Evolutionary conservation across 495 filamentous ascomycete genomes (phyloP).

Genomic region (Astrothelium macrocarpum): DNA sequence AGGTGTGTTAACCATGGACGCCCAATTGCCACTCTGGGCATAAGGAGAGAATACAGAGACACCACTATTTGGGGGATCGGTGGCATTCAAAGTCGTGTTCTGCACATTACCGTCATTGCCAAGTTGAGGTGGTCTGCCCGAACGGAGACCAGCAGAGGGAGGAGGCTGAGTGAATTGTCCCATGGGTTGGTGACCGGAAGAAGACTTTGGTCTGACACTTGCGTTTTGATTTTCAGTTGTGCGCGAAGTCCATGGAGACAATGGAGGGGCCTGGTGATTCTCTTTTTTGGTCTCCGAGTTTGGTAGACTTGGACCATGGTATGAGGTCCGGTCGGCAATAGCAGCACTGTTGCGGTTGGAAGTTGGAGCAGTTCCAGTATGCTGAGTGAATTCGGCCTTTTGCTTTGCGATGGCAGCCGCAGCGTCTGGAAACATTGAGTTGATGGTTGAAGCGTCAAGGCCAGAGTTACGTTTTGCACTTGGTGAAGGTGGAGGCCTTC

Average conservation of each 20-base stretch:
- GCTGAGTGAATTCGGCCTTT: conserved; percentile 92
- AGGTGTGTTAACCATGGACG: conserved; percentile 95
- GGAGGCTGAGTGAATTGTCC: conserved; percentile 89
- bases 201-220: conserved; percentile 75
- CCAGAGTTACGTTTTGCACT: conserved; percentile 82
- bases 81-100: conserved; percentile 67
- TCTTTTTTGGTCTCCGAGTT: conserved; percentile 40
- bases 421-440: conserved; percentile 98
- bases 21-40: conserved; percentile 83
- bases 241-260: conserved; percentile 46
- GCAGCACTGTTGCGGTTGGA: conserved; percentile 90
- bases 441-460: conserved; percentile 86
- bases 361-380: conserved; percentile 78
- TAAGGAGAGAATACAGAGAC: conserved; percentile 87
- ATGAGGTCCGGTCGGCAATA: conserved; percentile 69
- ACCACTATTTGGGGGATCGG: conserved; percentile 53
- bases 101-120: conserved; percentile 63
- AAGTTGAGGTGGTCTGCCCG: conserved; percentile 59
- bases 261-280: conserved; percentile 44
- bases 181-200: conserved; percentile 84
- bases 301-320: conserved; percentile 70
- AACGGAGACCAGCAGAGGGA: conserved; percentile 69
- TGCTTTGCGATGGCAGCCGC: conserved; percentile 95
- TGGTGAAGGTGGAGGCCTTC: conserved; percentile 59
- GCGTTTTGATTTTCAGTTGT: conserved; percentile 40